Evolutionary conservation across 2,329 filamentous ascomycete genomes (phyloP).

Genomic region (Calonectria pteridis): DNA sequence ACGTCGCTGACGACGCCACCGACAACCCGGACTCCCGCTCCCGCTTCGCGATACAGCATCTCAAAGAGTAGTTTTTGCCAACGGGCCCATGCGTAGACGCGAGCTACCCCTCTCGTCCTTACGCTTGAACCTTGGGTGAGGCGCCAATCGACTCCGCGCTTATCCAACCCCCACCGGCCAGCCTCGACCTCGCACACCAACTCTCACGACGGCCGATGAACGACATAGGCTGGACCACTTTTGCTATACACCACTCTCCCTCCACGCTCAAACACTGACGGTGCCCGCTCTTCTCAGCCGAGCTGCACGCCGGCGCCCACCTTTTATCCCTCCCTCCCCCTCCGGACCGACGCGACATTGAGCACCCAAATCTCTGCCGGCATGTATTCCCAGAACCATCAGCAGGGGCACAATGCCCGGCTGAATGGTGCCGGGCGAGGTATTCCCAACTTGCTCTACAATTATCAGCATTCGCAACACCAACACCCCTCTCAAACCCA

Average conservation of each 20-base stretch:
- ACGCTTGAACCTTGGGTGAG: constrained; percentile 49
- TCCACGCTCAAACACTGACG: constrained; percentile 32
- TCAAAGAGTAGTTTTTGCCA: constrained; percentile 37
- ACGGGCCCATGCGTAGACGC: constrained; percentile 55
- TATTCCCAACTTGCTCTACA: constrained; percentile 76
- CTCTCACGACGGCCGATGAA: constrained; percentile 41
- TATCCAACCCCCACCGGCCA: constrained; percentile 29
- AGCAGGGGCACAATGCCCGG: constrained; percentile 80
- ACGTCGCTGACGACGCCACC: constrained; percentile 31
- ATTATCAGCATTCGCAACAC: constrained; percentile 72
- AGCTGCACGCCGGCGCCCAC: constrained; percentile 47
- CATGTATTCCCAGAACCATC: constrained; percentile 82
- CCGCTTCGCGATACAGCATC: constrained; percentile 29
- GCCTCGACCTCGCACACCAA: constrained; percentile 8
- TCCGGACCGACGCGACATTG: constrained; percentile 28
- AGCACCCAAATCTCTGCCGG: constrained; percentile 49
- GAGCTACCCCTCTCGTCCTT: constrained; percentile 49
- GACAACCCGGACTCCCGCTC: constrained; percentile 25
- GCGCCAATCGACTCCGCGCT: constrained; percentile 38
- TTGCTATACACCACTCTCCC: constrained; percentile 29
- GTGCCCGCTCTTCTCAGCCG: constrained; percentile 40
- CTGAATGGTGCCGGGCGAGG: constrained; percentile 72
- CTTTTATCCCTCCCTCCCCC: constrained; percentile 32
- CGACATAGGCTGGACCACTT: constrained; percentile 34
- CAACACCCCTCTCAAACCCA: constrained; percentile 76